Evolutionary conservation across 768 basidiomycete genomes (phyloP).

Genomic region (Daedaleopsis sinensis): DNA sequence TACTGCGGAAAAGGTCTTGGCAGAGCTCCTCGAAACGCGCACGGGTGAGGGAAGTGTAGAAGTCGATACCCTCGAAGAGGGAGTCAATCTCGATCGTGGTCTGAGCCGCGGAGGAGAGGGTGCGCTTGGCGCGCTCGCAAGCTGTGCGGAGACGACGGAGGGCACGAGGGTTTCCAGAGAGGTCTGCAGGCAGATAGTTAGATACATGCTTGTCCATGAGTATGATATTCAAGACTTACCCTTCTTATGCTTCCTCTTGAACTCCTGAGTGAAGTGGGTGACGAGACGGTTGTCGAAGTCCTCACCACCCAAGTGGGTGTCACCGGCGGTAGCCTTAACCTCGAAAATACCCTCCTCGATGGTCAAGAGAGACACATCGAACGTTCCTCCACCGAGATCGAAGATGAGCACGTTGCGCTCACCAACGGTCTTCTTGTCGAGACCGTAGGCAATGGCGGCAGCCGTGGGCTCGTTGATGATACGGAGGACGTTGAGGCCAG

Average conservation of each 20-base stretch:
- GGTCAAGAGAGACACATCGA: slow-evolving; percentile 95
- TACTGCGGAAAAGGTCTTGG: slow-evolving; percentile 92
- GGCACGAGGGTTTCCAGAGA: slow-evolving; percentile 91
- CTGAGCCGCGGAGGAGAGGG: slow-evolving; percentile 94
- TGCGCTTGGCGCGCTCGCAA: slow-evolving; percentile 98
- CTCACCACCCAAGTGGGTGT: slow-evolving; percentile 97
- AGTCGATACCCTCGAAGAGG: slow-evolving; percentile 96
- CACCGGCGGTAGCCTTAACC: slow-evolving; percentile 97
- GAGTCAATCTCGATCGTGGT: slow-evolving; percentile 99
- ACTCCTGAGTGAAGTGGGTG: slow-evolving; percentile 95
- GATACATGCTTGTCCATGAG: not conserved
- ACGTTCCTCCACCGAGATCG: slow-evolving; percentile 98
- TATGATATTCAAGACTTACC: slow-evolving; percentile 44
- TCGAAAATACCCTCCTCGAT: slow-evolving; percentile 99
- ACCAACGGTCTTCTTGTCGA: slow-evolving; percentile 89
- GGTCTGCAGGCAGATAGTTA: slow-evolving; percentile 48
- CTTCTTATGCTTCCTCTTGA: slow-evolving; percentile 98
- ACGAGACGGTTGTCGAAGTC: slow-evolving; percentile 98
- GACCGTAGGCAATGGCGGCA: slow-evolving; percentile 97
- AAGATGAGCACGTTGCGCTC: slow-evolving; percentile 98
- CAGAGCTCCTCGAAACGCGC: slow-evolving; percentile 97
- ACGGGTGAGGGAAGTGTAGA: slow-evolving; percentile 97
- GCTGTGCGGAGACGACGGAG: slow-evolving; percentile 97
- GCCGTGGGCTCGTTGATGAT: slow-evolving; percentile 99
- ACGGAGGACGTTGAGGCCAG: slow-evolving; percentile 94